Base-by-base conservation (phyloP, 352 stramenopile genomes). In the Achlya hypogyna region DNA sequence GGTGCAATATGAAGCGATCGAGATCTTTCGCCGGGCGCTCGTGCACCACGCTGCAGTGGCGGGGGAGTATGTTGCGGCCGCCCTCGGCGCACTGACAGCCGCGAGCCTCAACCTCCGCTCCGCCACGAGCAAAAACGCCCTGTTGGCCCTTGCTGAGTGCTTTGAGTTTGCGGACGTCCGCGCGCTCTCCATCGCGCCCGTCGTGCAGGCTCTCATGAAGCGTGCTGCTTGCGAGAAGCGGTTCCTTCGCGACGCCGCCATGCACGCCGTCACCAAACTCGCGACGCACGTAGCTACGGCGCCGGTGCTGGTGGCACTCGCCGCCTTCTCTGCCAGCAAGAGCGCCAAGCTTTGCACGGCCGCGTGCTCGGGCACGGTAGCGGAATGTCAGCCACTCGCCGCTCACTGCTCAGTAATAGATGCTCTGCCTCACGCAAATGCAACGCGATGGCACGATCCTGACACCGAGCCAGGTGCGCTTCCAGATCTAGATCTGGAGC, bases 201-300 rank as follows among this genome's bases (percentile, higher is more conserved):
- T 87, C 0, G 42, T 89, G 6, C 79, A 89, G 49, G 71, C 81
- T 0, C 49, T 91, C 29, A 67, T 91, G 22, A 82, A 80, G 22
- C 79, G 79, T n/a, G 76, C 78, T 0, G 72, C 78, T 0, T 91
- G 83, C 65, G 83, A 91, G 63, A 91, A 91, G 65, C 75, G 75
- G 20, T 90, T 91, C 42, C 60, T 91, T 5, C 78, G 83, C 1
- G 83, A 91, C 60, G 76, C 79, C 0, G 81, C 83, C 9, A 35
- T 69, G 8, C 67, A 70, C 29, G 75, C 78, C 38, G 58, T 81
- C 1, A 49, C 78, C 25, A 70, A 85, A 14, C 65, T 88, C 14
- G 72, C 76, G 20, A 23, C 38, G 4, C 75, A 80, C 31, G 65
- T 86, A 9, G 74, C 79, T 16, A 78, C 75, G 0, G 63, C 72